Base-by-base conservation (phyloP, 768 basidiomycete species). In the Amanita thiersii region DNA sequence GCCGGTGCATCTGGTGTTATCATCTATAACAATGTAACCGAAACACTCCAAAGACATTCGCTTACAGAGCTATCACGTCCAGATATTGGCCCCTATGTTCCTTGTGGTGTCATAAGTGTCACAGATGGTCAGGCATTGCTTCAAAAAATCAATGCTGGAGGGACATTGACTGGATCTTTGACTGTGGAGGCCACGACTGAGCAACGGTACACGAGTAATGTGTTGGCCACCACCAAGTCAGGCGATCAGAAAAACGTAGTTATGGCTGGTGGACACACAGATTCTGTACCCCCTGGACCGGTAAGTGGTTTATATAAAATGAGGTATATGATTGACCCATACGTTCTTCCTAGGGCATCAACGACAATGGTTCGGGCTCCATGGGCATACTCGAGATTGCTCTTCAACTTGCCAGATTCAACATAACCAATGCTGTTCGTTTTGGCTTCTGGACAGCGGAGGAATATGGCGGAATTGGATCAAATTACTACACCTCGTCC, bases 381-480 rank as follows among this genome's bases (percentile, higher is more conserved):
- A 57, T 57, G 18, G 48, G 52, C 11, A 37, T 58, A 34, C 53
- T 57, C 5, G 60, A 60, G 42, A 45, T 59, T 15, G 57, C 58
- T 21, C 53, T 59, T 20, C 52, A 54, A 17, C 51, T 59, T 26
- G 46, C 58, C 14, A 46, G 47, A 32, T 62, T 53, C 50, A 52
- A 44, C 3, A 45, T 55, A 40, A 62, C 54, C 36, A 58, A 62
- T 31, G 55, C 58, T 18, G 55, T 60, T 24, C 57, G 58, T 18
- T 62, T 60, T 46, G 53, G n/a, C n/a, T n/a, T n/a, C n/a, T n/a
- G n/a, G n/a, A n/a, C n/a, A n/a, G n/a, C n/a, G n/a, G n/a, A n/a
- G 37, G 60, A 61, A 41, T 55, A 52, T 33, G 60, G 57, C 18
- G 52, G 60, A 31, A 50, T 60, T 32, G 60, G 60, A 5, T 57